Base-by-base conservation (phyloP, 2,329 filamentous ascomycete species). In the Fonsecaea erecta region DNA sequence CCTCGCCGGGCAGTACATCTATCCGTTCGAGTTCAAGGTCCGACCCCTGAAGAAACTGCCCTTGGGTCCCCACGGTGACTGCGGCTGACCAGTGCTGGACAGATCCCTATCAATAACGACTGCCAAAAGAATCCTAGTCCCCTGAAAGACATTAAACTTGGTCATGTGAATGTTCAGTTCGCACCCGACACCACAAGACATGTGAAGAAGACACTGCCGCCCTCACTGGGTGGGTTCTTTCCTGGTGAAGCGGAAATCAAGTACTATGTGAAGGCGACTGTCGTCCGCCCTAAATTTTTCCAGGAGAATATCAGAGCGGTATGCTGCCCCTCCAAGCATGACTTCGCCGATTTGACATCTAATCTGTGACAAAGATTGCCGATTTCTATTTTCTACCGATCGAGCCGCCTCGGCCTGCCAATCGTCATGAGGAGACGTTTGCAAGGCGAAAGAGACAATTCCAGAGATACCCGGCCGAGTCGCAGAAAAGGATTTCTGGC, bases 231-330 rank as follows among this genome's bases (percentile, higher is more conserved):
- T n/a, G 92, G 92, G n/a, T n/a, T n/a, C 2, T 93, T 95, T 70
- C 91, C 92, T 0, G 90, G 89, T 34, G 88, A 93, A 76, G 94
- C 93, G 24, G 93, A 97, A 77, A 93, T 98, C 66, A 86, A 89
- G 71, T 99, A 99, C 78, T 99, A 91, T 75, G 85, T 98, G 75
- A 99, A 99, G 77, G 92, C 90, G n/a, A 98, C 95, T 0, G 88
- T 98, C 5, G 91, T 93, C 73, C 84, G 93, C n/a, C 92, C 93
- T 0, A 89, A 90, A 14, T 84, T 97, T 65, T 92, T 96, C 78
- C 94, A 94, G 75, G 93, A 97, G 78, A 97, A 97, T 73, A 90
- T 92, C 77, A 84, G 93, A 71, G 74, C 75, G 58, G 79, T 80
- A 77, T 62, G 75, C 43, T 52, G 16, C 34, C 18, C 26, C 26